Evolutionary conservation across 192 early-diverging fungal genomes (phyloP).

Genomic region (Coemansia sp.): DNA sequence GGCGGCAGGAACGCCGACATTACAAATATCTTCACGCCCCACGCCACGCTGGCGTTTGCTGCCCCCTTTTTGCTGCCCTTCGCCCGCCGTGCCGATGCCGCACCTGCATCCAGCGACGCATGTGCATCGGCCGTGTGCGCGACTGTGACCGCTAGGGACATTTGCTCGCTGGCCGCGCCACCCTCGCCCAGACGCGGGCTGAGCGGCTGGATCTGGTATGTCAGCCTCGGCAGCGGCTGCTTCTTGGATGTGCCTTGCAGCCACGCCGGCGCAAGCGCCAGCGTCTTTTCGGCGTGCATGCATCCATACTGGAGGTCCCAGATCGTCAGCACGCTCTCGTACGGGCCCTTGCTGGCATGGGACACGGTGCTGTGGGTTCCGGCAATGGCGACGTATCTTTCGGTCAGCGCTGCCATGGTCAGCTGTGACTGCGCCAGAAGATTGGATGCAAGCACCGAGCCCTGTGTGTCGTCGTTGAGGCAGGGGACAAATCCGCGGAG

Average conservation of each 20-base stretch:
- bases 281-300: constrained; percentile 40
- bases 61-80: constrained; percentile 3
- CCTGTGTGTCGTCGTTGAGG: constrained; percentile 1
- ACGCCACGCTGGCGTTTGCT: constrained; percentile 3
- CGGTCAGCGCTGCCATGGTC: constrained; percentile 34
- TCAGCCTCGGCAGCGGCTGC: constrained; percentile 25
- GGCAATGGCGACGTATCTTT: constrained; percentile 44
- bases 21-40: constrained; percentile 40
- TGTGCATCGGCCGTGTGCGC: constrained; percentile 32
- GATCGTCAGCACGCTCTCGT: constrained; percentile 45
- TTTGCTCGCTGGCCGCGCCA: constrained; percentile 37
- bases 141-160: constrained; percentile 39
- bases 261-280: constrained; percentile 18
- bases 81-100: not conserved
- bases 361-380: constrained; percentile 51
- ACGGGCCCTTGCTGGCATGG: constrained; percentile 35
- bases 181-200: constrained; percentile 26
- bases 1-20: constrained; percentile 41
- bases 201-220: constrained; percentile 44
- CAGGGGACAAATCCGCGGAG: constrained; percentile 50
- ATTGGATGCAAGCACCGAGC: constrained; percentile 7
- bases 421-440: constrained; percentile 38
- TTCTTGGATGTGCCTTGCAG: constrained; percentile 17
- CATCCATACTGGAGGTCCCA: constrained; percentile 53
- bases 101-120: constrained; percentile 18